Percentiles rank a stretch among this genome's conserved stretches.
phyloP scores from a whole-genome alignment of 371 early-diverging fungal genomes.

The Mortierella sp. region DNA sequence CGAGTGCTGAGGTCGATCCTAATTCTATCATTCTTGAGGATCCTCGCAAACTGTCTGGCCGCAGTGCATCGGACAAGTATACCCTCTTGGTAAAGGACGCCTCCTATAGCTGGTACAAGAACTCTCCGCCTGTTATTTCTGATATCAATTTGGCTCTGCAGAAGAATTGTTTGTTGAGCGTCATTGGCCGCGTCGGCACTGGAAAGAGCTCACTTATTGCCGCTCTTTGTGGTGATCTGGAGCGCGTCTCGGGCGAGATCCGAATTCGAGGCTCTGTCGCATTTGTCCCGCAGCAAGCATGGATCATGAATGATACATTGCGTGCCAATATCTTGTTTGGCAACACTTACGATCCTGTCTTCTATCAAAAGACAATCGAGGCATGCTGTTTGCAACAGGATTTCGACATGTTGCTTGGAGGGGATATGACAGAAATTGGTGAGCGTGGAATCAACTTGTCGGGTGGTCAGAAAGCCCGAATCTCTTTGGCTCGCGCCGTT shows the following conservation, averaged over 20 bases:
- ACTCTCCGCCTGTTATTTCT: constrained; percentile 65
- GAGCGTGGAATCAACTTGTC: constrained; percentile 93
- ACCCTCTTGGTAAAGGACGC: constrained; percentile 60
- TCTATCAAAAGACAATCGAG: constrained; percentile 76
- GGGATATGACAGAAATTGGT: constrained; percentile 95
- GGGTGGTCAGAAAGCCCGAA: constrained; percentile 88
- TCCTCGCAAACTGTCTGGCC: constrained; percentile 13
- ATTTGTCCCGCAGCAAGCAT: constrained; percentile 92
- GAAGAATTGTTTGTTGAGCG: constrained; percentile 75
- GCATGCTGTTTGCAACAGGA: constrained; percentile 78
- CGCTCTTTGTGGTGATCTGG: constrained; percentile 91
- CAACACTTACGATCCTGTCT: constrained; percentile 76
- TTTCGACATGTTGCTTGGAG: constrained; percentile 81
- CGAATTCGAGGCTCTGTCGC: constrained; percentile 85
- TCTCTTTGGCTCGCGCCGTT: constrained; percentile 88
- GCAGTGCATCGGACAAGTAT: constrained; percentile 42
- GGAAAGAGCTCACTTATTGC: constrained; percentile 90
- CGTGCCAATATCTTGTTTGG: constrained; percentile 96
- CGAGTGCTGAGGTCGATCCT: constrained; percentile 81
- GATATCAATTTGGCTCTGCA: constrained; percentile 75
- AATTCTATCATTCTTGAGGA: constrained; percentile 64
- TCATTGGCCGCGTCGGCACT: constrained; percentile 92
- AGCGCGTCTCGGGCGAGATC: constrained; percentile 77
- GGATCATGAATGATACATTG: constrained; percentile 94
- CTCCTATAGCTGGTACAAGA: constrained; percentile 70